phyloP scores from a whole-genome alignment of 257 asterid species.

The Fraxinus cuspidata region DNA sequence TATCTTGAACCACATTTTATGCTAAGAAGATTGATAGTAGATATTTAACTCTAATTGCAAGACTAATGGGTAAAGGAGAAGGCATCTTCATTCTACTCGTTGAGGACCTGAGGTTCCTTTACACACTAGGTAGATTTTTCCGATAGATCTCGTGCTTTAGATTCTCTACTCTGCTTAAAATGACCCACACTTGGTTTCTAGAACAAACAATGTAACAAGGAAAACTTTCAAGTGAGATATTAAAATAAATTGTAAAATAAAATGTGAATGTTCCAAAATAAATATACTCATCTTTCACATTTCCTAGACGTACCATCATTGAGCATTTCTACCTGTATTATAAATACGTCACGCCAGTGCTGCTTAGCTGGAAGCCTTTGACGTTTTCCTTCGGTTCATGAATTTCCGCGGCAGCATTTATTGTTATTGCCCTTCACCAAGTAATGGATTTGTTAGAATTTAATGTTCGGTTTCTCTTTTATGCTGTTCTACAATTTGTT shows the following conservation, averaged over 20 bases:
- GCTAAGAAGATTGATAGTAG: background rate
- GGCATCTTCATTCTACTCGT: background rate
- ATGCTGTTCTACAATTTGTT: conserved; percentile 15
- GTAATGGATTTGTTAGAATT: conserved; percentile 27
- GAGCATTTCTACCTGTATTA: background rate
- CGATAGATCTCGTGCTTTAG: background rate
- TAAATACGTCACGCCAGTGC: background rate
- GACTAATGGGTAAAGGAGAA: conserved; percentile 5
- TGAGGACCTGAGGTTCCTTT: background rate
- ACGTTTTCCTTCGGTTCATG: conserved; percentile 16
- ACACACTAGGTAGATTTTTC: background rate
- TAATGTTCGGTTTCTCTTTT: conserved; percentile 19
- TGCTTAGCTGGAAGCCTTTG: background rate
- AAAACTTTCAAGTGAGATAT: background rate
- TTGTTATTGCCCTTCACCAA: conserved; percentile 27
- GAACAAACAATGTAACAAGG: background rate
- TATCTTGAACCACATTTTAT: no score
- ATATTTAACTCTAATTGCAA: conserved; percentile 16
- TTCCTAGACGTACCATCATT: background rate
- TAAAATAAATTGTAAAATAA: conserved; percentile 6
- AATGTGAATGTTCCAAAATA: conserved; percentile 6
- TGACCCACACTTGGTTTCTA: background rate
- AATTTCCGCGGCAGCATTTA: conserved; percentile 18
- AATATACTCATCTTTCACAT: background rate
- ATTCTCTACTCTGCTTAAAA: background rate